phyloP scores from a whole-genome alignment of 495 filamentous ascomycete species.

The Hypoxylon trugodes region DNA sequence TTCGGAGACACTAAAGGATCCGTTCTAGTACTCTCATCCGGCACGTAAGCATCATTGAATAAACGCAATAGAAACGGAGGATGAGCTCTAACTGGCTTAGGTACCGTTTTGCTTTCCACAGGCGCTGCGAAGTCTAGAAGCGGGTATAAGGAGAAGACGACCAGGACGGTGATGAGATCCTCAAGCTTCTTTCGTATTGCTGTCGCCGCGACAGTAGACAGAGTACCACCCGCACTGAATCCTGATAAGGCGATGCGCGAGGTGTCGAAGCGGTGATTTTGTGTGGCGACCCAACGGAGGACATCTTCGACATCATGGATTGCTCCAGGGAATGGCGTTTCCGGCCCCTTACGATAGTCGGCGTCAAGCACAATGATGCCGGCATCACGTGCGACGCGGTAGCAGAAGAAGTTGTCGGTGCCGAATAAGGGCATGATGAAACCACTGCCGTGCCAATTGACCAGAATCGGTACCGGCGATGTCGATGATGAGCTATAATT shows the following conservation, averaged over 20 bases:
- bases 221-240: conserved; percentile 22
- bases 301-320: conserved; percentile 22
- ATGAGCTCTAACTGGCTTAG: conserved; percentile 6
- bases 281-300: conserved; percentile 22
- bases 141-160: conserved; percentile 12
- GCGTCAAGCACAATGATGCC: conserved; percentile 23
- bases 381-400: conserved; percentile 5
- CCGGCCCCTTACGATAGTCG: conserved; percentile 28
- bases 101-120: conserved; percentile 10
- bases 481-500: not conserved
- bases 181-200: conserved; percentile 4
- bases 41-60: conserved; percentile 25
- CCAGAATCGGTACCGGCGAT: conserved; percentile 5
- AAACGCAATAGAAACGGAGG: conserved; percentile 6
- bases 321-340: conserved; percentile 16
- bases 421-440: conserved; percentile 21
- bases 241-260: conserved; percentile 20
- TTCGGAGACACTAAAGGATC: conserved; percentile 17
- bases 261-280: conserved; percentile 7
- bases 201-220: conserved; percentile 14
- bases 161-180: conserved; percentile 2
- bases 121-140: conserved; percentile 6
- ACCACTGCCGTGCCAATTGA: conserved; percentile 31
- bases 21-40: conserved; percentile 4
- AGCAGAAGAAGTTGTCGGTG: conserved; percentile 12